Conservation (phyloP, 345 rosid species). For the Streptanthus diversifolius region DNA sequence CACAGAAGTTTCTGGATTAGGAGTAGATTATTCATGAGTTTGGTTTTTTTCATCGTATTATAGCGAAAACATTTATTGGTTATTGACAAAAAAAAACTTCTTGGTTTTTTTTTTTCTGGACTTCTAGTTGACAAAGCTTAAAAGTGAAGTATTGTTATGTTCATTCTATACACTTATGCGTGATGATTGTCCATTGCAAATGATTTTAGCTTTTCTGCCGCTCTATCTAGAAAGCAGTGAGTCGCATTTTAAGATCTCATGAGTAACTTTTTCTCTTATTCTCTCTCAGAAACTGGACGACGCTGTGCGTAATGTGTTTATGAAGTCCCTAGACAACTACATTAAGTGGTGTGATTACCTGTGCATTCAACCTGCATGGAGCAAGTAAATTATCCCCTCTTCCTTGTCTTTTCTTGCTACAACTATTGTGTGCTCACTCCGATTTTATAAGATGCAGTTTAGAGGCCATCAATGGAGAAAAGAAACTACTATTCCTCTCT, state of each 20-base stretch:
- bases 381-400: conserved; percentile 51
- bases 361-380: conserved; percentile 82
- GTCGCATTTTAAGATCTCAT: conserved; percentile 3
- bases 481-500: conserved; percentile 71
- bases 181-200: conserved; percentile 5
- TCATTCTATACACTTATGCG: conserved; percentile 1
- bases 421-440: conserved; percentile 16
- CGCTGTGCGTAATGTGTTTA: conserved; percentile 62
- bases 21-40: not conserved
- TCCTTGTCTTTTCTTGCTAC: conserved; percentile 23
- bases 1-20: not conserved
- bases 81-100: no score
- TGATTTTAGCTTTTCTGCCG: not conserved
- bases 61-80: not conserved
- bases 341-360: conserved; percentile 88
- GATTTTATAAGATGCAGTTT: conserved; percentile 48
- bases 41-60: not conserved
- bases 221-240: not conserved
- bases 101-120: not conserved
- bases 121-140: not conserved
- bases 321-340: conserved; percentile 85
- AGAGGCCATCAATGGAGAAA: conserved; percentile 74
- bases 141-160: not conserved
- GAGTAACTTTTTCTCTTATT: not conserved
- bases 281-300: conserved; percentile 66